Base-by-base conservation (phyloP, 2,329 filamentous ascomycete genomes). In the Apiospora koreana region DNA sequence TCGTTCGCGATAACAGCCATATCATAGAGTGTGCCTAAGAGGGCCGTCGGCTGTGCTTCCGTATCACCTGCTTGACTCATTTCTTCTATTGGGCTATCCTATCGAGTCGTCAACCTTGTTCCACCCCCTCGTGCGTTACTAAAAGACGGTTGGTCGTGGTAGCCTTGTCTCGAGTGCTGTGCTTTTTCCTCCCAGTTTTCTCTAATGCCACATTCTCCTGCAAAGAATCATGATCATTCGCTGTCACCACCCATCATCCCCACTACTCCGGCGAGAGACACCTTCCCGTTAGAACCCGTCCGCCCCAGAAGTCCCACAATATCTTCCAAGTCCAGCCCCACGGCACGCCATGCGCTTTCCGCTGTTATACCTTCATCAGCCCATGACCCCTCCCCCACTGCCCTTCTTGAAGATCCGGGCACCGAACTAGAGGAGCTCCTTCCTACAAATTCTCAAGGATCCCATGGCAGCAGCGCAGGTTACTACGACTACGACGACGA, bases 401-500 rank as follows among this genome's bases (percentile, higher is more conserved):
- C 21, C 31, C 21, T 62, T 38, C 54, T 58, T 31, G 50, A 62
- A 31, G 31, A 62, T 10, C 31, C 54, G 28, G 54, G 54, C 18
- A 62, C 54, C 18, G 54, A 38, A 6, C 54, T 62, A 62, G 54
- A 35, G 18, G 54, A 35, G 31, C 35, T 38, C 31, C 31, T 62
- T 5, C 54, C 54, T 62, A 23, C 54, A 62, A 38, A 62, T 62
- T 38, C 54, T 38, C 71, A 71, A 71, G 72, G 71, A 68, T 68
- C 66, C 72, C 70, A 68, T 72, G 54, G 54, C 28, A 31, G 31
- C 31, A 62, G 54, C 54, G 54, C 31, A 62, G 31, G 31, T 31
- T 31, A 62, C 54, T 18, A 62, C 73, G 70, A 79, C 77, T 76
- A 74, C 74, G 70, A 79, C 54, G 31, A 62, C 73, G 70, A 79